These are phyloP conservation scores for Kodamaea suecica DNA, from an alignment of 1,139 yeast species.

Conservation along the genomic window DNA sequence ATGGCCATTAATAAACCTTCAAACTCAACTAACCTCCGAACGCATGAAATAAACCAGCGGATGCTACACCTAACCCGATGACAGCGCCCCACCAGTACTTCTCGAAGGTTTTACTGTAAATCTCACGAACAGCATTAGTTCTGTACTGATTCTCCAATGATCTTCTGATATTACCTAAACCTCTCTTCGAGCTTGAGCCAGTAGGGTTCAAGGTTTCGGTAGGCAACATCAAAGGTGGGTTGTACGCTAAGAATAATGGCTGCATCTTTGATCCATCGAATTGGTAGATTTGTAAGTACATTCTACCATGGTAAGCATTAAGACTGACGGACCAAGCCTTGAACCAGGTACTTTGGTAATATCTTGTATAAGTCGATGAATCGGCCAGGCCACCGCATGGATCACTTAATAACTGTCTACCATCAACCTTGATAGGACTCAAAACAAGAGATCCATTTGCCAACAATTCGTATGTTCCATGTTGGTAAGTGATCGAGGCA, in stretches of 20 bases:
- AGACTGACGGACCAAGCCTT: slow-evolving; percentile 56
- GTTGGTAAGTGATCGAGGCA: slow-evolving; percentile 83
- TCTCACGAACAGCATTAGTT: slow-evolving; percentile 65
- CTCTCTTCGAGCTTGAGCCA: slow-evolving; percentile 27
- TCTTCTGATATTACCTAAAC: slow-evolving; percentile 56
- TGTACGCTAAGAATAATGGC: slow-evolving; percentile 86
- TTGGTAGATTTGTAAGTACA: slow-evolving; percentile 69
- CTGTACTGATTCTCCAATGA: slow-evolving; percentile 75
- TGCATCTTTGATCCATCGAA: slow-evolving; percentile 82
- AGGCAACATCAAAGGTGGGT: slow-evolving; percentile 95
- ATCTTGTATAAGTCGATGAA: slow-evolving; percentile 63
- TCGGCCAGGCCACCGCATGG: slow-evolving; percentile 66
- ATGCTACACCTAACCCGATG: slow-evolving; percentile 21
- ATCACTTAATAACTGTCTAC: slow-evolving; percentile 83
- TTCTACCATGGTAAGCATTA: slow-evolving; percentile 81
- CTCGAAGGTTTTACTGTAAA: slow-evolving; percentile 42
- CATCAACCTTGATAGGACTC: slow-evolving; percentile 81
- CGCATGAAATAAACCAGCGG: slow-evolving; percentile 18
- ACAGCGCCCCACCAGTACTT: slow-evolving; percentile 46
- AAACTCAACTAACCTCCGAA: too few species aligned
- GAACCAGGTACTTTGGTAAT: slow-evolving; percentile 63
- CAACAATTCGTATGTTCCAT: slow-evolving; percentile 69
- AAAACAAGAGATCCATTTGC: slow-evolving; percentile 66
- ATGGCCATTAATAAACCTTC: too few species aligned
- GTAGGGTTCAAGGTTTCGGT: slow-evolving; percentile 90